phyloP scores from a whole-genome alignment of 2,329 filamentous ascomycete species.

The Talaromyces marneffei region DNA sequence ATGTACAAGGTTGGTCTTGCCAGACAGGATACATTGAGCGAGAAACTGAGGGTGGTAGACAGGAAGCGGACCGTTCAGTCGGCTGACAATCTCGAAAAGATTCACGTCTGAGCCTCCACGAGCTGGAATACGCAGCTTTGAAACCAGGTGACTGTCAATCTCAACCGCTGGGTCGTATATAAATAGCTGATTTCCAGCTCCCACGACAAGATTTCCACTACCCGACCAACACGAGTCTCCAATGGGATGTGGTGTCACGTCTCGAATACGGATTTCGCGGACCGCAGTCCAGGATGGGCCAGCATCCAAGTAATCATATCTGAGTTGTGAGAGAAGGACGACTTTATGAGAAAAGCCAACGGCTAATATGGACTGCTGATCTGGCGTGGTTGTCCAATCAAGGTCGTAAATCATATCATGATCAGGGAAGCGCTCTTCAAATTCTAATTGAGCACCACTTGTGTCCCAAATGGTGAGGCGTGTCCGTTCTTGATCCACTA shows the following conservation, averaged over 20 bases:
- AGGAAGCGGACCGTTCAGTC: conserved; percentile 80
- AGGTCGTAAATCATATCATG: conserved; percentile 76
- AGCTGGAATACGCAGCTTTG: conserved; percentile 48
- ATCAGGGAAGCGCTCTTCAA: conserved; percentile 65
- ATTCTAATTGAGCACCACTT: conserved; percentile 72
- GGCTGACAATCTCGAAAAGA: conserved; percentile 73
- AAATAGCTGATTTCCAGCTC: conserved; percentile 86
- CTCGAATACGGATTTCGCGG: conserved; percentile 71
- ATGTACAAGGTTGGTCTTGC: conserved; percentile 67
- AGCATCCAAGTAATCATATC: conserved; percentile 85
- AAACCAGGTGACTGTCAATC: conserved; percentile 55
- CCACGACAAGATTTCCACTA: conserved; percentile 78
- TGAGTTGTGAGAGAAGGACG: conserved; percentile 74
- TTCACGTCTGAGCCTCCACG: conserved; percentile 52
- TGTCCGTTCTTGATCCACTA: conserved; percentile 68
- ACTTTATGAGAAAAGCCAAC: conserved; percentile 90
- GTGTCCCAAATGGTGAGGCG: conserved; percentile 89
- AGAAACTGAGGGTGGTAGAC: conserved; percentile 90
- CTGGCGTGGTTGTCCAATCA: conserved; percentile 89
- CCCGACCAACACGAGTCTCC: conserved; percentile 89
- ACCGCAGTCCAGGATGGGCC: conserved; percentile 86
- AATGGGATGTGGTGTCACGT: conserved; percentile 81
- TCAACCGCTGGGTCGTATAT: conserved; percentile 73
- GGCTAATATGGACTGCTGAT: conserved; percentile 80
- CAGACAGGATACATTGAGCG: conserved; percentile 76